Conservation (phyloP, 2,329 filamentous ascomycete species). For the Apiospora aurea region DNA sequence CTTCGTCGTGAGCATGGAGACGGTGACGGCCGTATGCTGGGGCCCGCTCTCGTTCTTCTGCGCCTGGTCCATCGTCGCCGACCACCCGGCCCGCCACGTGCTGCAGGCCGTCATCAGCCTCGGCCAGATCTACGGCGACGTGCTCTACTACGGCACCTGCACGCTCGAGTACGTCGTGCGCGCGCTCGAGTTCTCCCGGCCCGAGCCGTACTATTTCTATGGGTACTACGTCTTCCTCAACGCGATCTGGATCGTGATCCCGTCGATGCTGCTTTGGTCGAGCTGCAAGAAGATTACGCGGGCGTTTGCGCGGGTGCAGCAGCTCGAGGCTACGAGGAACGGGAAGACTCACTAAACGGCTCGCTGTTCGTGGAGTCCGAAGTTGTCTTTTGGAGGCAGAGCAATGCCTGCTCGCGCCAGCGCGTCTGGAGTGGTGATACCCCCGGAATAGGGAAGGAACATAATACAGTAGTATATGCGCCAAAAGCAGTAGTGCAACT, state of each 20-base stretch:
- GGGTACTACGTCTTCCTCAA: slow-evolving; percentile 61
- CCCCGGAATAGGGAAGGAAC: background rate
- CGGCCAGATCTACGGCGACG: slow-evolving; percentile 59
- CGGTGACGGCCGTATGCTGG: slow-evolving; percentile 59
- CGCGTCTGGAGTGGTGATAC: background rate
- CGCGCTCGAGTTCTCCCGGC: slow-evolving; percentile 55
- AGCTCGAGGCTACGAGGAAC: background rate
- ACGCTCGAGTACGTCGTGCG: slow-evolving; percentile 49
- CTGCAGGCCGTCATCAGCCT: slow-evolving; percentile 55
- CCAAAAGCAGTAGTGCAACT: background rate
- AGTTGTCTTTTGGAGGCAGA: too few relatives aligned
- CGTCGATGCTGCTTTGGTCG: slow-evolving; percentile 41
- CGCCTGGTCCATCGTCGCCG: slow-evolving; percentile 51
- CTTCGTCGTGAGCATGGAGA: slow-evolving; percentile 64
- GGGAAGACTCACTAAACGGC: background rate
- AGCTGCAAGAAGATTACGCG: slow-evolving; percentile 22
- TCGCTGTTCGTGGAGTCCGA: background rate
- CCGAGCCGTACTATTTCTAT: slow-evolving; percentile 60
- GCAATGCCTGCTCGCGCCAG: background rate
- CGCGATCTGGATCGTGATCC: slow-evolving; percentile 61
- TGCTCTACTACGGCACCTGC: slow-evolving; percentile 59
- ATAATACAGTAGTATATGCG: background rate
- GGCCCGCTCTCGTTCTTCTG: slow-evolving; percentile 59
- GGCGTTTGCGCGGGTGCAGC: slow-evolving; percentile 23
- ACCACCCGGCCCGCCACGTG: slow-evolving; percentile 55